Conservation (phyloP, 192 early-diverging fungal genomes). For the Coemansia erecta region DNA sequence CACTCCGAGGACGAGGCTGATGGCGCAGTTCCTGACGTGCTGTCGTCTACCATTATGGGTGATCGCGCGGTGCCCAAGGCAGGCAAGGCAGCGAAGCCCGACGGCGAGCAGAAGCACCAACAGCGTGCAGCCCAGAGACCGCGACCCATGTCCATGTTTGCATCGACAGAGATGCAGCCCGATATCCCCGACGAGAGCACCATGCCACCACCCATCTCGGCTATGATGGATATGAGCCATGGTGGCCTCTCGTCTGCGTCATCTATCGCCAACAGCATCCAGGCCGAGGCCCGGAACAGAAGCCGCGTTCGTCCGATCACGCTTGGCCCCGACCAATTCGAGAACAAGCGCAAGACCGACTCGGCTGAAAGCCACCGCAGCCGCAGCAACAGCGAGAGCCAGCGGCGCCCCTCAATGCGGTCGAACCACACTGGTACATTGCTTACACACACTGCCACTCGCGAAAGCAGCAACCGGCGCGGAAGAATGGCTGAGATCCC, state of each 20-base stretch:
- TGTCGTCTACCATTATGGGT: not conserved
- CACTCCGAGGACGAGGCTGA: constrained; percentile 27
- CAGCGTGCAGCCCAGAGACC: constrained; percentile 30
- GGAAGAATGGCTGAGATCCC: constrained; percentile 47
- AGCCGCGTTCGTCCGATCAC: constrained; percentile 23
- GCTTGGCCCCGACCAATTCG: constrained; percentile 23
- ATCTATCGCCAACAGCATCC: constrained; percentile 33
- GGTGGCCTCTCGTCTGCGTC: constrained; percentile 47
- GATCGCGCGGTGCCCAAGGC: constrained; percentile 20
- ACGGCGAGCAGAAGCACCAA: constrained; percentile 1
- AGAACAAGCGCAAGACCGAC: constrained; percentile 1
- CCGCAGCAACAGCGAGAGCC: constrained; percentile 29
- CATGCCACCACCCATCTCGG: constrained; percentile 41
- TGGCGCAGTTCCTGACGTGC: constrained; percentile 5
- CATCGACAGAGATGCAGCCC: constrained; percentile 51
- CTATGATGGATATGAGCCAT: constrained; percentile 34
- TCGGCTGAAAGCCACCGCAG: constrained; percentile 5
- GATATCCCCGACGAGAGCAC: constrained; percentile 18
- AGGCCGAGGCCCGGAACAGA: not conserved
- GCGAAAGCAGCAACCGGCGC: constrained; percentile 24
- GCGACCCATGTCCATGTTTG: constrained; percentile 54
- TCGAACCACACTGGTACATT: constrained; percentile 7
- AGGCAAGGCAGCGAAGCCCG: constrained; percentile 1
- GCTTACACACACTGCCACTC: constrained; percentile 5
- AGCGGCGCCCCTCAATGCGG: constrained; percentile 16